A percentile compares a stretch with the other conserved stretches of the same genome.
Evolutionary conservation across 768 basidiomycete genomes (phyloP).

Genomic region (Coprinellus micaceus): DNA sequence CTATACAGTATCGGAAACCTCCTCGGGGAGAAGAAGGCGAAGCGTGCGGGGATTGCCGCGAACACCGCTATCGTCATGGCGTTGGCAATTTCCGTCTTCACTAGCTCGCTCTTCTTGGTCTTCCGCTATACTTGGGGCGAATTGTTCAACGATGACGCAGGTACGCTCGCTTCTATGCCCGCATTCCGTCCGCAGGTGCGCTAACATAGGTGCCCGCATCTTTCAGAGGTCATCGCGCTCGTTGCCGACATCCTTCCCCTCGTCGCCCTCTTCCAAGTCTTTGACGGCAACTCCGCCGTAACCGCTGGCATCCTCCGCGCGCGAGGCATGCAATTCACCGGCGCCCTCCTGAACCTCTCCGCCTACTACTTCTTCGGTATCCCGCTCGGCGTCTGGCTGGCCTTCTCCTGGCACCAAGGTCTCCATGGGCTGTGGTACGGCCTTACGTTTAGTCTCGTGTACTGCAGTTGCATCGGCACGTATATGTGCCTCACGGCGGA

Average conservation of each 20-base stretch:
- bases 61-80: conserved; percentile 64
- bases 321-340: conserved; percentile 74
- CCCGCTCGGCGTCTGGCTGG: conserved; percentile 75
- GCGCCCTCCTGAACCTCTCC: conserved; percentile 76
- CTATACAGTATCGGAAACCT: conserved; percentile 75
- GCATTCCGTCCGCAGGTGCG: neutral
- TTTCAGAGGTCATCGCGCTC: conserved; percentile 48
- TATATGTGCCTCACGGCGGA: conserved; percentile 54
- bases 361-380: conserved; percentile 84
- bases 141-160: conserved; percentile 68
- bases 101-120: conserved; percentile 52
- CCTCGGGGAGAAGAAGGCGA: conserved; percentile 73
- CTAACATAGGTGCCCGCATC: neutral
- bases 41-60: conserved; percentile 68
- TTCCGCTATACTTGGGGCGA: conserved; percentile 69
- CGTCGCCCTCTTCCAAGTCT: conserved; percentile 78
- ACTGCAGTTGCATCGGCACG: conserved; percentile 51
- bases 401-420: conserved; percentile 55
- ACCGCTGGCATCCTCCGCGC: conserved; percentile 79
- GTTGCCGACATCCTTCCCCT: conserved; percentile 72
- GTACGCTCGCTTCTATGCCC: conserved; percentile 30
- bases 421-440: conserved; percentile 85
- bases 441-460: conserved; percentile 62
- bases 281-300: conserved; percentile 72
- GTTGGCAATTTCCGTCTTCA: conserved; percentile 57